Evolutionary conservation across 768 basidiomycete species (phyloP).

Genomic region (Flagelloscypha sp.): DNA sequence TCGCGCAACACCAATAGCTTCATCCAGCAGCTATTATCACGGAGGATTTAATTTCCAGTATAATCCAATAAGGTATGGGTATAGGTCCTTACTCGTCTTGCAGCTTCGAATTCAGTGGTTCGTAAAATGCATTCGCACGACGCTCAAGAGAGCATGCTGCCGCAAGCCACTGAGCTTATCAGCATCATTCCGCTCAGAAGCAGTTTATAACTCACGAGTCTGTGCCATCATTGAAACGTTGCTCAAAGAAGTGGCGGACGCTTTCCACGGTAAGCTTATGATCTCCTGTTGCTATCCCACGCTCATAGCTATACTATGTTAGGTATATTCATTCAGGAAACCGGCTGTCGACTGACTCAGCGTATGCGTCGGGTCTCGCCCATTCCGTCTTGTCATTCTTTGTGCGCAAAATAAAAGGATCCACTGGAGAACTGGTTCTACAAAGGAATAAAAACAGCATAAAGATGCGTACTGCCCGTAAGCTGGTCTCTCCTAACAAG

Average conservation of each 20-base stretch:
- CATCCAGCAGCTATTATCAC: slow-evolving; percentile 48
- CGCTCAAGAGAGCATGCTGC: slow-evolving; percentile 70
- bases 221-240: slow-evolving; percentile 70
- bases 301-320: slow-evolving; percentile 49
- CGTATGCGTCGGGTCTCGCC: slow-evolving; percentile 54
- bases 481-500: slow-evolving; percentile 44
- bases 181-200: slow-evolving; percentile 4
- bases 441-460: not conserved
- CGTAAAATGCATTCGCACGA: slow-evolving; percentile 72
- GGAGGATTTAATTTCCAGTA: not conserved
- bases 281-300: slow-evolving; percentile 56
- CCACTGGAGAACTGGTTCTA: slow-evolving; percentile 22
- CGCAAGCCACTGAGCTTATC: slow-evolving; percentile 60
- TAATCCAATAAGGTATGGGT: not conserved
- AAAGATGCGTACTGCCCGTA: slow-evolving; percentile 29
- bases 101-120: slow-evolving; percentile 60
- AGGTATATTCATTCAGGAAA: slow-evolving; percentile 4
- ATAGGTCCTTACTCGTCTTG: slow-evolving; percentile 49
- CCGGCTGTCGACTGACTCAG: slow-evolving; percentile 33
- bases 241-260: slow-evolving; percentile 74
- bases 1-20: slow-evolving; percentile 74
- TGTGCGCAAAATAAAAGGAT: slow-evolving; percentile 52
- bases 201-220: slow-evolving; percentile 55
- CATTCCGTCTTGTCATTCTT: slow-evolving; percentile 57
- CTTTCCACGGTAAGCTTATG: slow-evolving; percentile 62